Base-by-base conservation (phyloP, 2,329 filamentous ascomycete genomes). In the Fusarium sp. region DNA sequence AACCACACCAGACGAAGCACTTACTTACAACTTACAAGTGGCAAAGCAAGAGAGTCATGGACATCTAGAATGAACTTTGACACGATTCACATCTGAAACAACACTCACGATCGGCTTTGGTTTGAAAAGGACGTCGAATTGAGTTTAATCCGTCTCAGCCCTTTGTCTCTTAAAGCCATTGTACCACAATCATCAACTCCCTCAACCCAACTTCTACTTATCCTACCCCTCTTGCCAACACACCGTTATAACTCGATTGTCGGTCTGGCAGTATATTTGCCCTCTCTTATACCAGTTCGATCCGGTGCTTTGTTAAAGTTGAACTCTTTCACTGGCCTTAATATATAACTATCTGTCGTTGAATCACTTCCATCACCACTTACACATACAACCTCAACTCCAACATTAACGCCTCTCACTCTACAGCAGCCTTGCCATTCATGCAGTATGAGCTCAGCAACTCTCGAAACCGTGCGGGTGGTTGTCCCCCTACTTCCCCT, bases 401-500 rank as follows among this genome's bases (percentile, higher is more conserved):
- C 9, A 26, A 30, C 41, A n/a, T 19, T 35, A 15, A 19, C 40
- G 28, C 45, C 24, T 19, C 32, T 19, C 11, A 13, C 24, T 40
- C 10, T 22, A 30, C 20, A 7, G 28, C 17, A 54, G 22, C 7
- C 20, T 19, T 14, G 5, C 15, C 11, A 40, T 3, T 6, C 15
- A 32, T 6, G 58, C 44, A 46, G 47, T 9, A 72, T 73, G 53
- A 54, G 41, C 32, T 52, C 61, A 15, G 39, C 52, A 44, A 55
- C 63, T n/a, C 19, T 67, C 33, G 61, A 73, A 39, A 53, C 75
- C 7, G 51, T 75, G 14, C 47, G 60, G 48, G 62, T 75, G 19
- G 64, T 87, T n/a, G 67, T 89, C 26, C 84, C 87, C 11, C 83
- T 86, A 67, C 73, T 92, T 3, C 90, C 91, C 0, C 79, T 89